Percentiles rank a stretch among this genome's conserved stretches.
Conservation (phyloP, 345 rosid genomes). For the Rhodomyrtus tomentosa region DNA sequence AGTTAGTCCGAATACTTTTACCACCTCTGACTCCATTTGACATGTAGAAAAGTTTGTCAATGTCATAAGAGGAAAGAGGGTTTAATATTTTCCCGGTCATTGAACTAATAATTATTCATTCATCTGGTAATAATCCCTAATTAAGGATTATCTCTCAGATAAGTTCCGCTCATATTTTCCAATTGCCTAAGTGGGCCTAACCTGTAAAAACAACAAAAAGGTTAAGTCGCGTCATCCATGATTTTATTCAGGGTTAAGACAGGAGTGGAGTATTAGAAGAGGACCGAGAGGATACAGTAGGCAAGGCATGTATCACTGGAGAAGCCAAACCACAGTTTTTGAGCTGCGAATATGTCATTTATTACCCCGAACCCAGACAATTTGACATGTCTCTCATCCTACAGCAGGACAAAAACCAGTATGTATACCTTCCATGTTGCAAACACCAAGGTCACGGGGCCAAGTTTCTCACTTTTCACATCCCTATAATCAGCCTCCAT, state of each 20-base stretch:
- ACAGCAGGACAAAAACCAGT: neutral
- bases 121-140: neutral
- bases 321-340: neutral
- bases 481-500: conserved; percentile 20
- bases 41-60: neutral
- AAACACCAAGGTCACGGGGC: neutral
- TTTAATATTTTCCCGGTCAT: neutral
- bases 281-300: neutral
- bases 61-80: neutral
- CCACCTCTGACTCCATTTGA: neutral
- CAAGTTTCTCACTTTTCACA: neutral
- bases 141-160: neutral
- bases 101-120: neutral
- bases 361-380: neutral
- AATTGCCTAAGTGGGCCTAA: neutral
- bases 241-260: neutral
- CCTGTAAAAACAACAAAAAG: neutral
- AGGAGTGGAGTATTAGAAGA: neutral
- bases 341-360: neutral
- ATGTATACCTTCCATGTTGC: neutral
- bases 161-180: neutral
- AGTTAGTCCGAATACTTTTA: neutral
- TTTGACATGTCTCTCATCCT: neutral
- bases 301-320: neutral
- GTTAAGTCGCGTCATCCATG: neutral